Conservation (phyloP, 257 asterid species). For the Solanum bukasovii region DNA sequence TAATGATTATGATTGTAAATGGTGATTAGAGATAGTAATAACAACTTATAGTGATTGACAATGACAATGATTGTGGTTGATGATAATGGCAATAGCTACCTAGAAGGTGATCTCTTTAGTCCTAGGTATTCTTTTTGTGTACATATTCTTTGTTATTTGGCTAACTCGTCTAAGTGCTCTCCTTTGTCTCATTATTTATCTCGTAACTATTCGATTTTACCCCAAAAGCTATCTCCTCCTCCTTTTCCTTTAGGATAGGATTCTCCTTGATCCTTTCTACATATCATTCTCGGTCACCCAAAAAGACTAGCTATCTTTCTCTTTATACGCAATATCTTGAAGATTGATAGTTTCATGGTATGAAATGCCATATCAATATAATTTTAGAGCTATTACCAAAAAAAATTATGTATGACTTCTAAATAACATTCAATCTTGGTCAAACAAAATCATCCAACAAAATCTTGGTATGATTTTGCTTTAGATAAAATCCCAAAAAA, state of each 20-base stretch:
- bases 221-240: background rate
- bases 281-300: rapidly evolving
- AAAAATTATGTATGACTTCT: too few species aligned
- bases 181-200: background rate
- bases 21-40: too few species aligned
- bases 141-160: background rate
- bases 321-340: too few species aligned
- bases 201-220: background rate
- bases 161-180: rapidly evolving
- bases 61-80: background rate
- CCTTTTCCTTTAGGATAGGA: too few species aligned
- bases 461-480: background rate
- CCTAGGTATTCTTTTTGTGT: background rate
- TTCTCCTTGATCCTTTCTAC: too few species aligned
- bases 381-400: too few species aligned
- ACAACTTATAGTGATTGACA: background rate
- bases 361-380: too few species aligned
- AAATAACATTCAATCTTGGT: too few species aligned
- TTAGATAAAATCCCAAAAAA: background rate
- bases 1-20: background rate
- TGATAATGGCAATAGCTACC: background rate
- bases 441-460: too few species aligned
- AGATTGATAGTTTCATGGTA: too few species aligned
- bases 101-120: background rate
- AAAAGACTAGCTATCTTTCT: rapidly evolving